phyloP scores from a whole-genome alignment of 140 eudicot genomes.

The Erigeron philadelphicus region DNA sequence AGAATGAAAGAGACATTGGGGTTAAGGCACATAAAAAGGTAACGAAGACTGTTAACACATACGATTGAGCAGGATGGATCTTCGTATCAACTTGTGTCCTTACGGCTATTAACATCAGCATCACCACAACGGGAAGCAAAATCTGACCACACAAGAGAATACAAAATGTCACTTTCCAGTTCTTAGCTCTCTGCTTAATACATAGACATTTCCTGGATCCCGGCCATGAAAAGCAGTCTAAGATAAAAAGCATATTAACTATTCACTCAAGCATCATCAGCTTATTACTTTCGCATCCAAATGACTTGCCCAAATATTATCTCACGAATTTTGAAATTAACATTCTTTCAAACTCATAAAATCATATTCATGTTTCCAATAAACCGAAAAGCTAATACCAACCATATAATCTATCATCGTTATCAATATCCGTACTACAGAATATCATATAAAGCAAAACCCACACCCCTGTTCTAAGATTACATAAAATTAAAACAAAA shows the following conservation, averaged over 20 bases:
- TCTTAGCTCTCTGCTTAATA: slow-evolving; percentile 8
- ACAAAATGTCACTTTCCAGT: slow-evolving; percentile 15
- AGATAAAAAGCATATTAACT: background rate
- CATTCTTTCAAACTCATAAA: no score
- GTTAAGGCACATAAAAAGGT: background rate
- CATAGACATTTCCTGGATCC: slow-evolving; percentile 1
- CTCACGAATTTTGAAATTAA: no score
- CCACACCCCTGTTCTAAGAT: no score
- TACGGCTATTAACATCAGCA: slow-evolving; percentile 90
- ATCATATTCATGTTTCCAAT: background rate
- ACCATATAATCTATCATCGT: background rate
- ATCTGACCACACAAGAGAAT: slow-evolving; percentile 41
- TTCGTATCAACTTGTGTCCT: slow-evolving; percentile 78
- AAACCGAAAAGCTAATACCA: background rate
- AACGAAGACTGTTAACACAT: slow-evolving; percentile 28
- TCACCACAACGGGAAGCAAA: slow-evolving; percentile 79
- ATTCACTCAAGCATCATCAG: background rate
- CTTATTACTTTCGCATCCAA: no score
- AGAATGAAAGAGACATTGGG: background rate
- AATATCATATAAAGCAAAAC: no score
- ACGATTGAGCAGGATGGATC: slow-evolving; percentile 87
- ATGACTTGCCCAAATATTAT: no score
- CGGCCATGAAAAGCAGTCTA: background rate
- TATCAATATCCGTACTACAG: background rate
- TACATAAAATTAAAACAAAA: no score